phyloP scores from a whole-genome alignment of 768 basidiomycete genomes.

The Pilatotrama ljubarskyi region DNA sequence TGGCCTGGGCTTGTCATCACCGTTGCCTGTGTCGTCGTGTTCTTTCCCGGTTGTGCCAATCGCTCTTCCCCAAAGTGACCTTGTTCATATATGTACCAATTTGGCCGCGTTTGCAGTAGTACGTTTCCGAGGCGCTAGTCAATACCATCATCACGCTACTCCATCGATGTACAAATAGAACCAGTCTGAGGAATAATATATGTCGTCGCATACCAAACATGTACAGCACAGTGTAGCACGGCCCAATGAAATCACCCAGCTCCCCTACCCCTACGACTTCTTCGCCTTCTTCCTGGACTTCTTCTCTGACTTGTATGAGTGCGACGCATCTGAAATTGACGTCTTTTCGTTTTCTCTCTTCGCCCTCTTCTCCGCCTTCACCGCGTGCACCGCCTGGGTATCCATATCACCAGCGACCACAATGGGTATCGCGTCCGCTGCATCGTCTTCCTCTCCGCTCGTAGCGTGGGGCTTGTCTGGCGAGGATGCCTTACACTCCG shows the following conservation, averaged over 20 bases:
- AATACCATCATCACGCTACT: slow-evolving; percentile 12
- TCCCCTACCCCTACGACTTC: too few relatives aligned
- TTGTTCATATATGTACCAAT: slow-evolving; percentile 5
- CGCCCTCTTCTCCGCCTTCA: not conserved
- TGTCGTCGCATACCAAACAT: not conserved
- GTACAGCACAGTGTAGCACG: too few relatives aligned
- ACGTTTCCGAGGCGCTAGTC: not conserved
- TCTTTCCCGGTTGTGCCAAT: not conserved
- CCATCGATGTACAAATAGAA: slow-evolving; percentile 9
- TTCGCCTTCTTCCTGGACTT: not conserved
- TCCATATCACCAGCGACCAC: not conserved
- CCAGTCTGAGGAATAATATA: not conserved
- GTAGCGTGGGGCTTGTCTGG: not conserved
- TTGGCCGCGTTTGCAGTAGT: not conserved
- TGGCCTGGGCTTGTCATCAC: not conserved
- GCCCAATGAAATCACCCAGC: too few relatives aligned
- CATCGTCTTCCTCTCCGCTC: not conserved
- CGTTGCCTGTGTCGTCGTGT: not conserved
- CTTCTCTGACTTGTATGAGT: not conserved
- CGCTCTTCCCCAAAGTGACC: slow-evolving; percentile 1
- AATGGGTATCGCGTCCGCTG: not conserved
- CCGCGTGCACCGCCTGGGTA: not conserved
- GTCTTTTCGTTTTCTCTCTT: not conserved
- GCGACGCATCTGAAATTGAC: not conserved
- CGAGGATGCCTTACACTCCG: slow-evolving; percentile 1